Evolutionary conservation across 345 rosid species (phyloP), one percentile per base, ranked within the genome.

Genomic region (Cardiospermum halicacabum): DNA sequence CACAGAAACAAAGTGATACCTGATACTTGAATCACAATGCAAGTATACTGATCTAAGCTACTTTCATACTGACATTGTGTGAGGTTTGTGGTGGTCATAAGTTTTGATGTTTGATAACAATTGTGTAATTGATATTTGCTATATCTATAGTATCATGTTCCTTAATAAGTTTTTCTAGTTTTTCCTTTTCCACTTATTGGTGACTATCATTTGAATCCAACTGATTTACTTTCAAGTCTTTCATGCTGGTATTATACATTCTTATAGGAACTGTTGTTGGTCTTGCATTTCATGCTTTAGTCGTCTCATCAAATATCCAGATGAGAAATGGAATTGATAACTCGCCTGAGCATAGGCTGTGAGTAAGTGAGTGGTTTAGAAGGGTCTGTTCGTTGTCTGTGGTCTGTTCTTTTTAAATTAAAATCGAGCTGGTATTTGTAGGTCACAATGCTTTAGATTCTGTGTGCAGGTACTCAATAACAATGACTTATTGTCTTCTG

Each of bases 1-100:
- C 70, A 74, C 7, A 28, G 74, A 68, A 37, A 55, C 70, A 60
- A 58, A 58, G 37, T 71, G 67, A 73, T 10, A 22, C 37, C 34
- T 42, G 56, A 60, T 55, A 30, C 58, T 31, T 37, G 24, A 27
- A 25, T 13, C 28, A 24, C 39, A 40, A 32, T 15, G 62, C 58
- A 48, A 53, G 66, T 31, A 42, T 16, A 43, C 9, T 21, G 3
- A 15, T 43, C n/a, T 16, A 43, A 2, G 21, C 15, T 4, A 43
- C 5, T 43, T 43, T n/a, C 5, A 15, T 43, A n/a, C 15, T 16
- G 49, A 21, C n/a, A 15, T 11, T 40, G 9, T 16, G 18, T n/a
- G 18, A 13, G 48, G 15, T 42, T 42, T 42, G n/a, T 42, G 7
- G 18, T 15, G 48, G 48, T 15, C 16, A 10, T 43, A n/a, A 47